These are phyloP conservation scores for Leccinellum albellum DNA, from an alignment of 768 basidiomycete species.

Conservation along the genomic window DNA sequence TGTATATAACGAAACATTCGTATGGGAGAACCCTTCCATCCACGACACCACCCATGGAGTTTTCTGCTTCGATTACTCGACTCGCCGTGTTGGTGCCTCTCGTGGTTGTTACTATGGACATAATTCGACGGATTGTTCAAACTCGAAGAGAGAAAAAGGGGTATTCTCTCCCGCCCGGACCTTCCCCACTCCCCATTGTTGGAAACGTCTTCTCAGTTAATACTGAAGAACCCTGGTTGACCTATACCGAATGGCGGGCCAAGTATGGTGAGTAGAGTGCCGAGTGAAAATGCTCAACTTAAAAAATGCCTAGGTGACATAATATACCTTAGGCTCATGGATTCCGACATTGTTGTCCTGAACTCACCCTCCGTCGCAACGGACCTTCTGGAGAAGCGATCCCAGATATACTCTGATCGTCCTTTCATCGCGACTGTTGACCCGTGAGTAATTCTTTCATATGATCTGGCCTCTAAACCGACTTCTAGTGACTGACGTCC, in stretches of 20 bases:
- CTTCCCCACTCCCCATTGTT: background rate
- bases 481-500: background rate
- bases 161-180: conserved; percentile 10
- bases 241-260: conserved; percentile 6
- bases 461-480: background rate
- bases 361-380: conserved; percentile 38
- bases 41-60: background rate
- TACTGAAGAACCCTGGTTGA: conserved; percentile 3
- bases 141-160: background rate
- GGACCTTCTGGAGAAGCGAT: conserved; percentile 45
- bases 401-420: conserved; percentile 39
- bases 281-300: background rate
- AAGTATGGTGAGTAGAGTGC: conserved; percentile 3
- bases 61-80: background rate
- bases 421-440: conserved; percentile 7
- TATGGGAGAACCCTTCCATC: no score
- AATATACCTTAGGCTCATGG: conserved; percentile 45
- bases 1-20: no score
- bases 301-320: conserved; percentile 32
- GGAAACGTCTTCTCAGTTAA: conserved; percentile 1
- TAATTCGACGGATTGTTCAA: background rate
- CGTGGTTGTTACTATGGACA: background rate
- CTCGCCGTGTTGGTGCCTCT: background rate
- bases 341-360: conserved; percentile 40
- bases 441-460: background rate